Evolutionary conservation across 148 eudicot genomes (phyloP), one percentile per base, ranked within the genome.

Genomic region (Nyssa sinensis): DNA sequence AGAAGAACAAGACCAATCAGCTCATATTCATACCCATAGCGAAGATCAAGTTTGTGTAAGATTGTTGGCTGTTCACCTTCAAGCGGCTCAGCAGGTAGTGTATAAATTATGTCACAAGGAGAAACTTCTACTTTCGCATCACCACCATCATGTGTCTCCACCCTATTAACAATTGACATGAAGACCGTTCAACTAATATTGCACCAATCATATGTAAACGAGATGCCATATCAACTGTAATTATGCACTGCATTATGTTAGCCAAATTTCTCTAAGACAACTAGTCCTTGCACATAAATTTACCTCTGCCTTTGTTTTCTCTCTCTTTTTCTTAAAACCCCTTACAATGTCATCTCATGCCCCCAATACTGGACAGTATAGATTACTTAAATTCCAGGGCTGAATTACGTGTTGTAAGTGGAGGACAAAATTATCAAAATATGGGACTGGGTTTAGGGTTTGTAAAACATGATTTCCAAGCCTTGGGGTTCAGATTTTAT

Each of bases 121-220:
- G 97, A 92, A 78, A 82, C 93, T 65, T 94, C 97, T 76, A 90
- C 86, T 92, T 90, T 94, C 41, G 98, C 97, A 82, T 94, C 96
- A 76, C 98, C 98, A 70, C 96, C 98, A 81, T 94, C 98, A 85
- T 94, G 98, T 47, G 98, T 94, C 87, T 94, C 98, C 78, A 84
- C 98, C 98, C 98, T 94, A 77, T 59, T 66, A 74, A 59, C 69
- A 71, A 69, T 73, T 72, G 1, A 59, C 11, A 62, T 34, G 33
- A 24, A 7, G 76, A 51, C 24, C 6, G 17, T 63, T 7, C 32
- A 57, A 73, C 71, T 32, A 75, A 63, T 35, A 71, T 37, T 4
- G 44, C 51, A 62, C 28, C n/a, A 60, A 19, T 47, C 21, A 62
- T 16, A 16, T 7, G 24, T 10, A 23, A n/a, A 73, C 33, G 75